Base-by-base conservation (phyloP, 352 stramenopile species). In the Phytophthora ohioensis region DNA sequence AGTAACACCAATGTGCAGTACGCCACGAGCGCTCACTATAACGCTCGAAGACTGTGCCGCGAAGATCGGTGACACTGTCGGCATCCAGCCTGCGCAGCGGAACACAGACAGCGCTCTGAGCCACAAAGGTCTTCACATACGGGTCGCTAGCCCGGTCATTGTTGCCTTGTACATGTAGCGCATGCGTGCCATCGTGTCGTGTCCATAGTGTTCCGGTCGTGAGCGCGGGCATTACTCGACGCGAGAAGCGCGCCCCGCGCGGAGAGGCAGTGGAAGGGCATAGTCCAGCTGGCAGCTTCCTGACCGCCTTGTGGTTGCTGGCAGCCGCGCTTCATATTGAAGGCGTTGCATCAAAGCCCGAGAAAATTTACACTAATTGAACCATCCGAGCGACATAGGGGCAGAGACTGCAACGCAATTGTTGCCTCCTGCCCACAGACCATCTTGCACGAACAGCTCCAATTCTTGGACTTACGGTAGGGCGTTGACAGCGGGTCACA, bases 241-340 rank as follows among this genome's bases (percentile, higher is more conserved):
- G 31, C 63, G n/a, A 52, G 59, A 58, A 32, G 5, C 53, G 57
- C 65, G 58, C 55, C 51, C 49, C 35, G 43, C 32, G 13, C 30
- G 31, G 48, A 67, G 51, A 77, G 64, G 31, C 62, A 58, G 56
- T 69, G 69, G 63, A 76, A 48, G 43, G 54, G n/a, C 47, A 21
- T 17, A 32, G 38, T 46, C 43, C 70, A 78, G 58, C 70, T 75
- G 70, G 59, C 48, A 38, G 54, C 64, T 69, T 70, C 54, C 38
- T 70, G 47, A 48, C 57, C 64, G 43, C 52, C 57, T 61, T 52
- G 39, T 56, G 57, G 27, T 41, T 21, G 6, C 27, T 13, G 54
- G 21, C 46, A 34, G 31, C 13, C 38, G 46, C 31, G 21, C 56
- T 54, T 43, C 21, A 27, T 27, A 27, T 27, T 30, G 21, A 69